phyloP scores from a whole-genome alignment of 1,284 basidiomycete genomes.

The Cryptococcus sp. region DNA sequence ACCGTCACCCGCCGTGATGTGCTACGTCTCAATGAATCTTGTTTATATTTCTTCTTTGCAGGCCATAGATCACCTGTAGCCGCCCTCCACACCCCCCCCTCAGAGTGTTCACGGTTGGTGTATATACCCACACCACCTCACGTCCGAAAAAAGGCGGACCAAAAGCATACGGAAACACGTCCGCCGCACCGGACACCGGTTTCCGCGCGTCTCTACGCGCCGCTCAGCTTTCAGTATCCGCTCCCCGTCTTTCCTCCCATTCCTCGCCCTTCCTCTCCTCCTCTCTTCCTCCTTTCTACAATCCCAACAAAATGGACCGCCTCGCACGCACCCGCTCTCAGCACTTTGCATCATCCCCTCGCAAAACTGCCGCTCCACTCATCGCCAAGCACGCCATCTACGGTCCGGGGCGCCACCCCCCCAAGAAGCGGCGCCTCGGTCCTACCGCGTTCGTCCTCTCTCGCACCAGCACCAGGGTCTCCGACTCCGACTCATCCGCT shows the following conservation, averaged over 20 bases:
- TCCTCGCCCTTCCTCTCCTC: neutral
- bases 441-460: slow-evolving; percentile 16
- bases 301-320: slow-evolving; percentile 20
- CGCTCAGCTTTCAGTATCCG: neutral
- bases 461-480: no score
- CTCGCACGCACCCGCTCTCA: slow-evolving; percentile 29
- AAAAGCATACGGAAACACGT: neutral
- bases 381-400: slow-evolving; percentile 28
- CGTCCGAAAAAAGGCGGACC: no score
- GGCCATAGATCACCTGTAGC: no score
- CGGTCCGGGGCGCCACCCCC: slow-evolving; percentile 20
- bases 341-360: slow-evolving; percentile 35
- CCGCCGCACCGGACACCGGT: neutral
- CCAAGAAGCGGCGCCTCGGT: slow-evolving; percentile 35
- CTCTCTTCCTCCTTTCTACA: neutral
- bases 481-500: no score
- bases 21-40: no score
- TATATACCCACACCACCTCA: no score
- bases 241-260: no score
- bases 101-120: no score
- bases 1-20: no score
- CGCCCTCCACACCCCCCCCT: no score
- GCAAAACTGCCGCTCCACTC: slow-evolving; percentile 27
- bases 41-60: no score
- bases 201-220: neutral